Percentiles rank a stretch among this genome's conserved stretches.
Conservation (phyloP, 192 early-diverging fungal genomes). For the Backusella luteola region DNA sequence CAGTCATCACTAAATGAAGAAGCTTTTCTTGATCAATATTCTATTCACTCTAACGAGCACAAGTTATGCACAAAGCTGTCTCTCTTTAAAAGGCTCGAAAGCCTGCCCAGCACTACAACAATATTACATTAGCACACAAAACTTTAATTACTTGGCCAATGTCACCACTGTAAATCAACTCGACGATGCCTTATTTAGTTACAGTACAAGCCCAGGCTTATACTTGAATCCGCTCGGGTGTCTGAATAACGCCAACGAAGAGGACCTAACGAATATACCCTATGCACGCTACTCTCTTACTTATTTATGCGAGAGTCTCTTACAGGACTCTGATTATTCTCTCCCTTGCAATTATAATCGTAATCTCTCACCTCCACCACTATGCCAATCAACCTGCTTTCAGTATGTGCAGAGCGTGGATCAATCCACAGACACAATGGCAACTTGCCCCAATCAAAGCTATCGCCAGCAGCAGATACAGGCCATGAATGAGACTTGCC, state of each 20-base stretch:
- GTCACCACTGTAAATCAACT: slow-evolving; percentile 19
- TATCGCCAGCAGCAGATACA: background rate
- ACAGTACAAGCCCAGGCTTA: slow-evolving; percentile 8
- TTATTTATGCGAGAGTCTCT: slow-evolving; percentile 20
- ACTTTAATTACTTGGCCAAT: slow-evolving; percentile 13
- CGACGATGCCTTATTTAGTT: slow-evolving; percentile 22
- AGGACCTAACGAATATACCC: slow-evolving; percentile 13
- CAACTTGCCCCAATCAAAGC: slow-evolving; percentile 13
- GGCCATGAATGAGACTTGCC: slow-evolving; percentile 10
- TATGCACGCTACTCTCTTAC: slow-evolving; percentile 32
- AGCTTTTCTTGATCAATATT: background rate
- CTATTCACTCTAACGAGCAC: background rate
- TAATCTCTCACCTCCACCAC: slow-evolving; percentile 22
- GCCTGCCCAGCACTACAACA: slow-evolving; percentile 30
- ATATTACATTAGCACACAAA: slow-evolving; percentile 23
- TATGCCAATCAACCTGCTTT: slow-evolving; percentile 27
- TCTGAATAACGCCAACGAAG: background rate
- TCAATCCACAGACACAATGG: slow-evolving; percentile 9
- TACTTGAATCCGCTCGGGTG: slow-evolving; percentile 19
- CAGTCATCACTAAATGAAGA: background rate
- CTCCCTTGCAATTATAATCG: slow-evolving; percentile 27
- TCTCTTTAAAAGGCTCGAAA: slow-evolving; percentile 19
- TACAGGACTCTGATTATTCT: slow-evolving; percentile 29
- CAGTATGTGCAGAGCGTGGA: slow-evolving; percentile 25
- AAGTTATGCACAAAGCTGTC: slow-evolving; percentile 14